Evolutionary conservation across 2,329 filamentous ascomycete genomes (phyloP), one percentile per base, ranked within the genome.

Genomic region (Pestalotiopsis sp.): DNA sequence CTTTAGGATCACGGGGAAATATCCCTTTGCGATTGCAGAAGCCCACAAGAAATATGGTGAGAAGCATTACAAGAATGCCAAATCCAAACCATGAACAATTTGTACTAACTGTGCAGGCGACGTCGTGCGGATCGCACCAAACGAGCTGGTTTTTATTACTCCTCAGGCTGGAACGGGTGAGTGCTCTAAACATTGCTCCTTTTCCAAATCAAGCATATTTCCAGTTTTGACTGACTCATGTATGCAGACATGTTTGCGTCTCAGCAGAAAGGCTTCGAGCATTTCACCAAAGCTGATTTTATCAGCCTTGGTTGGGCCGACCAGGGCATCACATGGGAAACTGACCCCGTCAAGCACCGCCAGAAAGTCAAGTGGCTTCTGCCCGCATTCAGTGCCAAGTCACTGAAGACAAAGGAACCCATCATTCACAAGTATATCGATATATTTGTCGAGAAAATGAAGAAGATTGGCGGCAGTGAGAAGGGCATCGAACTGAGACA

Each of bases 281-380:
- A 61, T 0, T 75, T 76, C 23, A 20, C 67, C 2, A 74, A 76
- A 61, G 74, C 74, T 0, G 65, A 74, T n/a, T 70, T 74, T 56
- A 69, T 72, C 38, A 71, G 73, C 14, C 71, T 67, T 20, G 74
- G 72, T 0, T 70, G 71, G 14, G 71, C 71, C 20, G 64, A 72
- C 4, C 66, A 70, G 4, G 74, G 73, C 9, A 59, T 76, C 23
- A 70, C 72, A 7, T 74, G 71, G 71, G 74, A 76, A 59, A 64
- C 65, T 59, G 72, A 76, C 38, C 74, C 73, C 9, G 65, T 69
- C 4, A 68, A 68, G 14, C 75, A 73, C 45, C 71, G 71, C 2
- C 41, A 68, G 17, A 69, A 75, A 2, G 65, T 72, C 20, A 76
- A 73, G 56, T 67, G 73, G 58, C 5, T 75, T 4, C 59, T 69